Base-by-base conservation (phyloP, 306 rosid genomes). In the Cucurbita maxima region DNA sequence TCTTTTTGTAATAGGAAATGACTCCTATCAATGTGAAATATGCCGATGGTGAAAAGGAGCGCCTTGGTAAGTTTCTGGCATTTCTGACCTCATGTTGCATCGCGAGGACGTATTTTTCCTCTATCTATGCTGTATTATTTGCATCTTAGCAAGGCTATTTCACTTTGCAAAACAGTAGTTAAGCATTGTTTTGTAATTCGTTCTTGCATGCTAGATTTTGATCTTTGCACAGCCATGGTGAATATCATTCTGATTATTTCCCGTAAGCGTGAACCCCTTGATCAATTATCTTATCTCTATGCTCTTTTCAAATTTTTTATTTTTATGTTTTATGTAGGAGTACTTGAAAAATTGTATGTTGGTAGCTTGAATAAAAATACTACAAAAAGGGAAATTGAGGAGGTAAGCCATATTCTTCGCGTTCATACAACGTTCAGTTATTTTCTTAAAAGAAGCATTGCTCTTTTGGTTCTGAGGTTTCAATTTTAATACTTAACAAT, bases 11-110 rank as follows among this genome's bases (percentile, higher is more conserved):
- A 59, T 79, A 94, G 98, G 96, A 94, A 78, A 6, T 15, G 48
- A 22, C 3, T 30, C 89, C 96, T 11, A 71, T 94, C 76, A 77
- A 84, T 43, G 98, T 94, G 77, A 90, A 74, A 86, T 90, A 74
- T 85, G 97, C 98, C 22, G 95, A 87, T 47, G 72, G 89, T 45
- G 84, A 85, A 58, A 86, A 36, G 74, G 94, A 87, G 63, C 97
- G 88, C 10, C 85, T 79, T 22, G 89, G 96, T 86, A 87, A 82
- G 70, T 83, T 57, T 70, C 74, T 63, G 53, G 74, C 62, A 40
- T 60, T 69, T 22, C 62, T 13, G 68, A 55, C 52, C 58, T 73
- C 25, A 16, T 12, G 53, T 57, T 8, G 43, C 38, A 1, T 14
- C 5, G 4, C 43, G 12, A 40, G 20, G 38, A 56, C 3, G 22